Conservation (phyloP, 306 rosid genomes). For the Castanopsis chinensis region DNA sequence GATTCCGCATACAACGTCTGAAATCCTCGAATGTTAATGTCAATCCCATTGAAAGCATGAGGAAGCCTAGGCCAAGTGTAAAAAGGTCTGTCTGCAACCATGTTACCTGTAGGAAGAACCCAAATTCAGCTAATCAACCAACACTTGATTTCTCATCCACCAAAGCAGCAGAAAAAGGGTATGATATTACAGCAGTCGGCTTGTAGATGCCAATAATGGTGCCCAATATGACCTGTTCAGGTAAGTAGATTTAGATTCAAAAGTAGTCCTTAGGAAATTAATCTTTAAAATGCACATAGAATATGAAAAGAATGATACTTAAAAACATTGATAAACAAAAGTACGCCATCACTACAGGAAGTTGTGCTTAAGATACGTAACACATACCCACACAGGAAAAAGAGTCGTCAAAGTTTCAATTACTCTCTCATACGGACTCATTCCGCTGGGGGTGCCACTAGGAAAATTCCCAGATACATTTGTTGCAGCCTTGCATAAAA, state of each 20-base stretch:
- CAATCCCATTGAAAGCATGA: conserved; percentile 96
- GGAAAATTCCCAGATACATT: conserved; percentile 67
- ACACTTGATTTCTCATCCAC: conserved; percentile 27
- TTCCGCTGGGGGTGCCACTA: conserved; percentile 31
- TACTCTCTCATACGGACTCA: conserved; percentile 64
- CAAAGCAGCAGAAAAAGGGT: conserved; percentile 23
- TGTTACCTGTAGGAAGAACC: conserved; percentile 62
- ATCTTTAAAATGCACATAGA: conserved; percentile 3
- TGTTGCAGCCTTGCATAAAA: conserved; percentile 57
- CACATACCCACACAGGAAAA: conserved; percentile 89
- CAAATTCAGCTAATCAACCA: conserved; percentile 23
- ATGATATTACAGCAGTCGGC: conserved; percentile 69
- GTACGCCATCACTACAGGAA: background rate
- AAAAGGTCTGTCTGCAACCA: conserved; percentile 93
- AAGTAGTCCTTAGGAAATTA: conserved; percentile 21
- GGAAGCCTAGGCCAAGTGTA: conserved; percentile 85
- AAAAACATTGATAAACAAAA: conserved; percentile 2
- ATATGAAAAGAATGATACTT: background rate
- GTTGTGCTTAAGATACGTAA: background rate
- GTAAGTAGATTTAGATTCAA: conserved; percentile 26
- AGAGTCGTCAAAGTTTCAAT: conserved; percentile 85
- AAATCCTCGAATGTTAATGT: conserved; percentile 94
- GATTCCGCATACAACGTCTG: conserved; percentile 82
- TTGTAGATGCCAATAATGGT: conserved; percentile 74
- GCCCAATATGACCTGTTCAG: conserved; percentile 76